A percentile compares a stretch with the other conserved stretches of the same genome.
Conservation (phyloP, 2,329 filamentous ascomycete genomes). For the Fusarium sp. region DNA sequence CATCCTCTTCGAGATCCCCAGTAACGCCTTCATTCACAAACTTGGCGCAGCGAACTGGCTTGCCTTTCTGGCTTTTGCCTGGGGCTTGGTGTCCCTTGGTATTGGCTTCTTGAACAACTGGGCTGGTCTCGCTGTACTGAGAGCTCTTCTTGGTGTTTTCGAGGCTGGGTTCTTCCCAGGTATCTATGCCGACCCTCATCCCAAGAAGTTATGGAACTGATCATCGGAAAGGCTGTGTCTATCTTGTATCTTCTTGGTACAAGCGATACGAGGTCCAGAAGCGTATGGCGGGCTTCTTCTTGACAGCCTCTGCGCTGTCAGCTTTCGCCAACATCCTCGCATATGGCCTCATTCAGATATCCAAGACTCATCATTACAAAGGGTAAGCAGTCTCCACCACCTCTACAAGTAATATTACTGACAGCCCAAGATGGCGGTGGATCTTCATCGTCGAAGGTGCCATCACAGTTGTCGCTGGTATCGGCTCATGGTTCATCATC, state of each 20-base stretch:
- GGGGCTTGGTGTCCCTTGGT: conserved; percentile 20
- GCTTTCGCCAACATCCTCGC: conserved; percentile 29
- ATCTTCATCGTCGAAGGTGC: conserved; percentile 31
- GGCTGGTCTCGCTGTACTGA: conserved; percentile 9
- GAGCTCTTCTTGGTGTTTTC: conserved; percentile 15
- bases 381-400: too few relatives aligned
- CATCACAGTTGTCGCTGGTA: conserved; percentile 16
- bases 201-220: too few relatives aligned
- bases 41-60: conserved; percentile 30
- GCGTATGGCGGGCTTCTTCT: conserved; percentile 19
- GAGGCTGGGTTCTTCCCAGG: conserved; percentile 31
- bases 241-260: conserved; percentile 24
- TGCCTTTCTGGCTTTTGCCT: conserved; percentile 8
- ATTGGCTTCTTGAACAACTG: conserved; percentile 24
- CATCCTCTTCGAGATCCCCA: conserved; percentile 24
- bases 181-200: too few relatives aligned
- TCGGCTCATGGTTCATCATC: conserved; percentile 30
- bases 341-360: conserved; percentile 19
- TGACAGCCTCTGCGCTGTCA: conserved; percentile 6
- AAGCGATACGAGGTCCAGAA: conserved; percentile 26
- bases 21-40: conserved; percentile 27
- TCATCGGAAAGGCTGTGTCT: conserved; percentile 27
- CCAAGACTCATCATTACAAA: conserved; percentile 18
- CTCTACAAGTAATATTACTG: too few relatives aligned
- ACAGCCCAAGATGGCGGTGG: too few relatives aligned